A percentile compares a stretch with the other conserved stretches of the same genome.
These are phyloP conservation scores for Phoenix roebelenii DNA, from an alignment of 176 grass and related monocot genomes.

Conservation along the genomic window DNA sequence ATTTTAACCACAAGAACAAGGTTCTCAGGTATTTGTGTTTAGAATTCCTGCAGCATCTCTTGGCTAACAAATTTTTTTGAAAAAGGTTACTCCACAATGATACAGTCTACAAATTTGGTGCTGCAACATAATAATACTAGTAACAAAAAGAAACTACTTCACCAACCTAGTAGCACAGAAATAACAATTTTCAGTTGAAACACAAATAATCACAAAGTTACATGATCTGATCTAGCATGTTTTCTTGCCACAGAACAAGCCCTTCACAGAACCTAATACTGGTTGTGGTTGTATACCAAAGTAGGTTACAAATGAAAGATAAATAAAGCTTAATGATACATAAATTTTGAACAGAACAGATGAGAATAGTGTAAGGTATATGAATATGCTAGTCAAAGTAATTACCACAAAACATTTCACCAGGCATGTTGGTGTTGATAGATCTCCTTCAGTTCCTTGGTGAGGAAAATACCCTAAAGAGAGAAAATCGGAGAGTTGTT, in stretches of 20 bases:
- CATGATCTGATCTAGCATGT: conserved; percentile 21
- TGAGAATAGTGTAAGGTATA: conserved; percentile 54
- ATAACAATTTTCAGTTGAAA: too few species aligned
- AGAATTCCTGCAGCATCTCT: too few species aligned
- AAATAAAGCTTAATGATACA: conserved; percentile 43
- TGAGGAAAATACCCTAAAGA: conserved; percentile 47
- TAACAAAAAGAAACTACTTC: too few species aligned
- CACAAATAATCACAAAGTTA: too few species aligned
- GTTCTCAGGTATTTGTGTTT: too few species aligned
- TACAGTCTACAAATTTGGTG: too few species aligned
- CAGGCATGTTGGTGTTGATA: conserved; percentile 47
- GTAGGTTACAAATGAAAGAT: conserved; percentile 46
- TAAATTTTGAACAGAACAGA: conserved; percentile 81
- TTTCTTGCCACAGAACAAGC: conserved; percentile 24
- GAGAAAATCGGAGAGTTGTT: conserved; percentile 51
- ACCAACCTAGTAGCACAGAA: too few species aligned
- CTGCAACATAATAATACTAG: too few species aligned
- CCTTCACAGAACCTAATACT: conserved; percentile 22
- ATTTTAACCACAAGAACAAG: too few species aligned
- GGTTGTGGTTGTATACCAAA: conserved; percentile 49
- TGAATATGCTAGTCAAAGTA: conserved; percentile 25
- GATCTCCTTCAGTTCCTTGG: conserved; percentile 61
- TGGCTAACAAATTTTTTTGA: too few species aligned
- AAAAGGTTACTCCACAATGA: too few species aligned
- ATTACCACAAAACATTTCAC: conserved; percentile 42